Percentiles rank a stretch among this genome's conserved stretches.
Conservation (phyloP, 345 rosid genomes). For the Eutrema japonicum region DNA sequence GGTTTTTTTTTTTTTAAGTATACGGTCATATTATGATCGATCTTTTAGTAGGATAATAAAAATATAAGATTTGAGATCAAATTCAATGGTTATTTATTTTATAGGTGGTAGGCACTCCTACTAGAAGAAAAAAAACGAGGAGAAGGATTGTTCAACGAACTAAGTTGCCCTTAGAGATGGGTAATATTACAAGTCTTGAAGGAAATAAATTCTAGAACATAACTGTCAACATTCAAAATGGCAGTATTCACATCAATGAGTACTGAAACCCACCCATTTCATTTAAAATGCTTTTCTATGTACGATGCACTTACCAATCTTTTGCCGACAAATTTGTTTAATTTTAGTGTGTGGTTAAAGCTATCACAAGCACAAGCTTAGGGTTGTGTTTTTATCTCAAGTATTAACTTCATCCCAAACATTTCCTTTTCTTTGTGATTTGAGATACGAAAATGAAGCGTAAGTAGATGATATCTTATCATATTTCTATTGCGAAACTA, state of each 20-base stretch:
- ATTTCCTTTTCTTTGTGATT: neutral
- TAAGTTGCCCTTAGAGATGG: conserved; percentile 38
- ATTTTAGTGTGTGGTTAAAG: conserved; percentile 2
- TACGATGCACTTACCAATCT: conserved; percentile 27
- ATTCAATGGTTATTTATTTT: neutral
- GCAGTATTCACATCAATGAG: conserved; percentile 43
- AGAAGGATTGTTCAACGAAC: conserved; percentile 27
- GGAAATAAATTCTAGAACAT: conserved; percentile 32
- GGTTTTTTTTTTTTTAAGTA: too few relatives aligned
- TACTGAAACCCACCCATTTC: conserved; percentile 37
- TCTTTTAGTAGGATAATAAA: conserved; percentile 13
- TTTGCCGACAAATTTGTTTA: conserved; percentile 42
- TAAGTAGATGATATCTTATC: neutral
- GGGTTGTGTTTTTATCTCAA: neutral
- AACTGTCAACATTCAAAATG: conserved; percentile 36
- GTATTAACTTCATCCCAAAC: conserved; percentile 5
- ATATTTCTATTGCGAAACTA: neutral
- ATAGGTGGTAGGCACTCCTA: conserved; percentile 29
- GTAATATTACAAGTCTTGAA: conserved; percentile 36
- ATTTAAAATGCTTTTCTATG: neutral
- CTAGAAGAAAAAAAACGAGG: neutral
- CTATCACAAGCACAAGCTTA: conserved; percentile 3
- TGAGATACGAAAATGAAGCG: conserved; percentile 15
- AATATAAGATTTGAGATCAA: neutral
- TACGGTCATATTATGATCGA: neutral